phyloP scores from a whole-genome alignment of 2,329 filamentous ascomycete species.

The Daldinia eschscholtzii region DNA sequence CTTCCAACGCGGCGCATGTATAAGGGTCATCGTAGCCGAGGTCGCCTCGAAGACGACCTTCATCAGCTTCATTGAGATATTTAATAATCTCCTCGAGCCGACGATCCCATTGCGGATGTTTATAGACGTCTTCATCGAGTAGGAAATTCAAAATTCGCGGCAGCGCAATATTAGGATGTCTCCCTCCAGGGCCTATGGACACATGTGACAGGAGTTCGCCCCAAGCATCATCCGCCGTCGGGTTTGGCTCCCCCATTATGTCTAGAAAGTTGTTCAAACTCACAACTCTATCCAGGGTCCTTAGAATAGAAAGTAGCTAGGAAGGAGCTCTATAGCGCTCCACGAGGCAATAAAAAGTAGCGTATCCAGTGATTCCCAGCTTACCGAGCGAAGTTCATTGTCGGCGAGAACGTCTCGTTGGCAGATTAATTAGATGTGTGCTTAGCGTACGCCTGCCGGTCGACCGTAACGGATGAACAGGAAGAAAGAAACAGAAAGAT shows the following conservation, averaged over 20 bases:
- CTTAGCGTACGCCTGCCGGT: conserved; percentile 12
- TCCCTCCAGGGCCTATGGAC: conserved; percentile 46
- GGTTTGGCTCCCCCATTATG: conserved; percentile 12
- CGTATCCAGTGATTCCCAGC: conserved; percentile 18
- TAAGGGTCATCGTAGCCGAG: conserved; percentile 42
- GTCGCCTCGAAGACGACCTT: conserved; percentile 45
- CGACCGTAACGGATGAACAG: conserved; percentile 24
- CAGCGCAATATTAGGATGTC: conserved; percentile 53
- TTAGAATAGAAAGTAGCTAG: background rate
- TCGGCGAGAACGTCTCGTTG: conserved; percentile 22
- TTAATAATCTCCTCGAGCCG: conserved; percentile 50
- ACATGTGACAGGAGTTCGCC: background rate
- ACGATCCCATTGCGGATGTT: conserved; percentile 50
- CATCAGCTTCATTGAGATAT: conserved; percentile 55
- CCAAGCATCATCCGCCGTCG: background rate
- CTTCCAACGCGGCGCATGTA: conserved; percentile 40
- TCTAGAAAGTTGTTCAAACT: background rate
- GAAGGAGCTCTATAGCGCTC: conserved; percentile 10
- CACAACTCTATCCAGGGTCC: background rate
- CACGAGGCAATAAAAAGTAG: conserved; percentile 11
- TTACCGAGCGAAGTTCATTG: conserved; percentile 31
- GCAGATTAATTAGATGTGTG: conserved; percentile 18
- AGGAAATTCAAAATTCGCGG: conserved; percentile 61
- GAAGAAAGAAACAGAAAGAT: conserved; percentile 28
- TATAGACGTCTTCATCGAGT: conserved; percentile 61